A percentile compares a stretch with the other conserved stretches of the same genome.
These are phyloP conservation scores for Penicillium polonicum DNA, from an alignment of 2,329 filamentous ascomycete species.

Conservation along the genomic window DNA sequence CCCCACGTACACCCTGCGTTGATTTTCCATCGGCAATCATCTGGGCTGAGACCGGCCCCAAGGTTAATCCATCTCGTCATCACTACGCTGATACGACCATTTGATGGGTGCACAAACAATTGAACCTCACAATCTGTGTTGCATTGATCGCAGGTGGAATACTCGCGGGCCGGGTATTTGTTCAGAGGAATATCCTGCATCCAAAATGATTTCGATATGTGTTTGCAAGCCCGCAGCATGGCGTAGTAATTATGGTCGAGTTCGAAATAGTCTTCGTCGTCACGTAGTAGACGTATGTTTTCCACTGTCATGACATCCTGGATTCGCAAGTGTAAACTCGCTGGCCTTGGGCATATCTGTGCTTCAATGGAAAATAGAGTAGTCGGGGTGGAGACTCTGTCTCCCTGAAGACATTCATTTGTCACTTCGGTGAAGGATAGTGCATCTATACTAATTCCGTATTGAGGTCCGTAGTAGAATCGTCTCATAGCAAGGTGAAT, in stretches of 20 bases:
- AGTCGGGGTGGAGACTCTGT: too few relatives aligned
- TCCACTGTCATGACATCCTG: background rate
- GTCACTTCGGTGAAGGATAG: background rate
- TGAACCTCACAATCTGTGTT: background rate
- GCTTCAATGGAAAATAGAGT: background rate
- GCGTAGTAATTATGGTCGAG: background rate
- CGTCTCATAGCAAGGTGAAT: background rate
- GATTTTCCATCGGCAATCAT: background rate
- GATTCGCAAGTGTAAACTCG: background rate
- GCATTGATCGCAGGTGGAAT: background rate
- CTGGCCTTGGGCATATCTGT: background rate
- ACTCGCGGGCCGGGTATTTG: background rate
- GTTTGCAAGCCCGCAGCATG: background rate
- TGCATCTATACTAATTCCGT: background rate
- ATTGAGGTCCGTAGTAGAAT: background rate
- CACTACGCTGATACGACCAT: background rate
- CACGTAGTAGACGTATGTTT: accelerated
- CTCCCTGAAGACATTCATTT: accelerated
- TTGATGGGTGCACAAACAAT: background rate
- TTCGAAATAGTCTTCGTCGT: too few relatives aligned
- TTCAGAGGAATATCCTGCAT: background rate
- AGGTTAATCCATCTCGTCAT: background rate
- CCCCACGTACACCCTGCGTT: background rate
- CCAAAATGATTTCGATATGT: background rate
- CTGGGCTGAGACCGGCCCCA: background rate